Conservation (phyloP, 2,329 filamentous ascomycete species). For the Arthrobotrys pseudoclavata region DNA sequence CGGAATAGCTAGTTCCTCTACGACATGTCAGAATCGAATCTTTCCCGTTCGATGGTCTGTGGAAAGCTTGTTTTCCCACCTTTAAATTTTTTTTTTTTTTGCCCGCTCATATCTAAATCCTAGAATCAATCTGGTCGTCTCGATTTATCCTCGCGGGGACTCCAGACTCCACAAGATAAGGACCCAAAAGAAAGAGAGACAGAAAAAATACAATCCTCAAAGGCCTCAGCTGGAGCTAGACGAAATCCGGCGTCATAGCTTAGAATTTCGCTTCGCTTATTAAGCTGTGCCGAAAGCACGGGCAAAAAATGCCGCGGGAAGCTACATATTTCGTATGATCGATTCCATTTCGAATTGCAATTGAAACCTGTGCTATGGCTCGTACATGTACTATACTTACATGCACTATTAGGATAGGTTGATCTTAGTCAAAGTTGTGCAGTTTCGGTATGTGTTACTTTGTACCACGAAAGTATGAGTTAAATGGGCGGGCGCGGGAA, state of each 20-base stretch:
- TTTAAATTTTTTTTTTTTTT: no score
- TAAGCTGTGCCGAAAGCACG: constrained; percentile 2
- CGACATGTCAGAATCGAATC: background rate
- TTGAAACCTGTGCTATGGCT: constrained; percentile 13
- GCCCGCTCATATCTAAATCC: constrained; percentile 1
- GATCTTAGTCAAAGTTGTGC: background rate
- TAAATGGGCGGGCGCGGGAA: constrained; percentile 4
- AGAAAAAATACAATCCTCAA: background rate
- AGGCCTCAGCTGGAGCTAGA: constrained; percentile 3
- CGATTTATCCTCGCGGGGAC: background rate
- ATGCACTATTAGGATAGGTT: background rate
- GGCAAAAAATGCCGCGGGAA: constrained; percentile 25
- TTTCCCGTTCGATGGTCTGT: background rate
- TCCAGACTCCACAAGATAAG: background rate
- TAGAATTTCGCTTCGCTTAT: background rate
- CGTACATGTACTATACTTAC: background rate
- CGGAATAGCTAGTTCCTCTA: background rate
- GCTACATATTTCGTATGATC: constrained; percentile 2
- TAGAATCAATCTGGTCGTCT: background rate
- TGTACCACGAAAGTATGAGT: background rate
- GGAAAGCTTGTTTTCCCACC: background rate
- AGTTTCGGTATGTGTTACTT: background rate
- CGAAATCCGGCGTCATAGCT: constrained; percentile 14
- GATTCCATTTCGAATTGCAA: background rate
- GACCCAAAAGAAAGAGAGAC: background rate